These are phyloP conservation scores for Steccherinum ochraceum DNA, from an alignment of 768 basidiomycete species.

Conservation along the genomic window DNA sequence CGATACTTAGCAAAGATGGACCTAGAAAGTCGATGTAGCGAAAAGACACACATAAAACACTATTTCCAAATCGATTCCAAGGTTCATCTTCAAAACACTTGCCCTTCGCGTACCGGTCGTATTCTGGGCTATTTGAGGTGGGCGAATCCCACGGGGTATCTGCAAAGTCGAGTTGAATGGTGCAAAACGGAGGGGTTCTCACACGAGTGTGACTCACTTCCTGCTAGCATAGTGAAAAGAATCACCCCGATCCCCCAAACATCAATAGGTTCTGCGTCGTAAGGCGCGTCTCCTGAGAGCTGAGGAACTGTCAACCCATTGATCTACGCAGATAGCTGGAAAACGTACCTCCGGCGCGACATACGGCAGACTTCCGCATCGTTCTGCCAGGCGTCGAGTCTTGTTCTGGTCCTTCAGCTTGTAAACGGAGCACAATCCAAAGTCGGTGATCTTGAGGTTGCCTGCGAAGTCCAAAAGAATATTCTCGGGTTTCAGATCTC, in stretches of 20 bases:
- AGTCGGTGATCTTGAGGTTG: conserved; percentile 89
- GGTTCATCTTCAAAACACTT: conserved; percentile 69
- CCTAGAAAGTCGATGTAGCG: neutral
- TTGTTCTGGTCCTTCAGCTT: conserved; percentile 76
- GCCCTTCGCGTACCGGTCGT: conserved; percentile 64
- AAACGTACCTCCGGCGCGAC: conserved; percentile 81
- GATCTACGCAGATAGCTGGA: neutral
- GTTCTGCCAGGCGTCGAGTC: conserved; percentile 67
- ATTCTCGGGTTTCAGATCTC: conserved; percentile 97
- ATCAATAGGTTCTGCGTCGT: conserved; percentile 90
- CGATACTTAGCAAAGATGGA: neutral
- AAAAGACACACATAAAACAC: conserved; percentile 56
- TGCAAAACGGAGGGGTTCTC: neutral
- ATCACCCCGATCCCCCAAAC: conserved; percentile 97
- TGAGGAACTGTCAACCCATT: conserved; percentile 28
- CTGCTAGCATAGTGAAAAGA: conserved; percentile 81
- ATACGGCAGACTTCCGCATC: conserved; percentile 91
- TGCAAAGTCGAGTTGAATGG: conserved; percentile 23
- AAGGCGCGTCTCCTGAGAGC: conserved; percentile 45
- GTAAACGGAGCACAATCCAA: conserved; percentile 89
- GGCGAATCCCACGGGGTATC: conserved; percentile 99
- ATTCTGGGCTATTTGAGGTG: conserved; percentile 74
- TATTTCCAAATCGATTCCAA: conserved; percentile 62
- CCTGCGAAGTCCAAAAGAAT: conserved; percentile 80
- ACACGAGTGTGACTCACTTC: conserved; percentile 59